Percentiles rank a stretch among this genome's conserved stretches.
phyloP scores from a whole-genome alignment of 2,329 filamentous ascomycete genomes.

The Pleochaeta shiraiana region DNA sequence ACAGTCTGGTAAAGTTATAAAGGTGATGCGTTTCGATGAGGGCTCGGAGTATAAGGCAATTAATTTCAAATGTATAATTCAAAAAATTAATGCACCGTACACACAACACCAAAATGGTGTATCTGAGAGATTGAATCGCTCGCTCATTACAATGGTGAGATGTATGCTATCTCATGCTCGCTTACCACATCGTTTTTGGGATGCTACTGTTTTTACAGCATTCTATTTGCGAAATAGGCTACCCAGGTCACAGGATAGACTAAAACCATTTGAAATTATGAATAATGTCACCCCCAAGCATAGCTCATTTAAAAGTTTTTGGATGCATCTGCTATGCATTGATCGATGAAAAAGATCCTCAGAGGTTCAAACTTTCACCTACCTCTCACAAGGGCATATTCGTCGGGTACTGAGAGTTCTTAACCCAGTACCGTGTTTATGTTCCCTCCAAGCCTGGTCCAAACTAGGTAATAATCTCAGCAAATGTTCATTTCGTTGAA shows the following conservation, averaged over 20 bases:
- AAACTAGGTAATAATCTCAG: neutral
- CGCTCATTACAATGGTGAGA: neutral
- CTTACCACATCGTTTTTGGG: neutral
- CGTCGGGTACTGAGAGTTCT: neutral
- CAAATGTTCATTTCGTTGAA: neutral
- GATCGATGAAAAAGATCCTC: neutral
- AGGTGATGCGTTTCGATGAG: neutral
- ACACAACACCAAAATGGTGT: slow-evolving; percentile 1
- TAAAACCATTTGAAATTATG: neutral
- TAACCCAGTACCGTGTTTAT: neutral
- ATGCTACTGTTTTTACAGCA: slow-evolving; percentile 1
- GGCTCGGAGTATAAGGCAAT: neutral
- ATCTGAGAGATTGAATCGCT: neutral
- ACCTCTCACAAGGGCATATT: neutral
- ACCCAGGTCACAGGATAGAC: neutral
- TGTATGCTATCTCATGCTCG: neutral
- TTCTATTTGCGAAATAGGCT: neutral
- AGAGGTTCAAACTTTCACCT: neutral
- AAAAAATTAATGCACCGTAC: neutral
- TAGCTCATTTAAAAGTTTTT: neutral
- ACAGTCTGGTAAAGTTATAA: neutral
- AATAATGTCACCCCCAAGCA: neutral
- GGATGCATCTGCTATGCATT: neutral
- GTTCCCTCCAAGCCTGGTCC: neutral
- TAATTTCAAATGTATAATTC: neutral